phyloP scores from a whole-genome alignment of 495 filamentous ascomycete genomes.

The Xylaria palmicola region DNA sequence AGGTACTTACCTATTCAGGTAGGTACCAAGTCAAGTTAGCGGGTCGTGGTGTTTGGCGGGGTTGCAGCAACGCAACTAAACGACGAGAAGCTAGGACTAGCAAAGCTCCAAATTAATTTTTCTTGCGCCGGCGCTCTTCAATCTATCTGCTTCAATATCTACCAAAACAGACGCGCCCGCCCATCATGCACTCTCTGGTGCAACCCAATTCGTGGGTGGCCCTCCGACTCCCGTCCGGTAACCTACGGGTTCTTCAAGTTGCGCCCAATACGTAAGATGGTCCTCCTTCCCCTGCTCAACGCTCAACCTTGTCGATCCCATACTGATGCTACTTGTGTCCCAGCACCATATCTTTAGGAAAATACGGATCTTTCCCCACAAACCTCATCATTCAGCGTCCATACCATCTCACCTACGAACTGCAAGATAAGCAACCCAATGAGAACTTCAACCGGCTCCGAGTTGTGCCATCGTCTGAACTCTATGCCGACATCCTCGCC shows the following conservation, averaged over 20 bases:
- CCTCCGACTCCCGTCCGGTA: slow-evolving; percentile 66
- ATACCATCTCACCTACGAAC: slow-evolving; percentile 86
- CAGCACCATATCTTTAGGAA: slow-evolving; percentile 80
- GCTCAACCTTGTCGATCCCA: slow-evolving; percentile 18
- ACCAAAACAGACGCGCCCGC: not conserved
- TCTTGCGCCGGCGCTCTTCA: not conserved
- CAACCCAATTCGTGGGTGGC: slow-evolving; percentile 62
- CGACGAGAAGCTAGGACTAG: too few species aligned
- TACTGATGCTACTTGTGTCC: not conserved
- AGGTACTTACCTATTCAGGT: too few species aligned
- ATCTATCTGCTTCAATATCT: not conserved
- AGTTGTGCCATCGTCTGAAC: slow-evolving; percentile 75
- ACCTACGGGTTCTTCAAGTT: slow-evolving; percentile 62
- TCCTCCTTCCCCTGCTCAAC: slow-evolving; percentile 18
- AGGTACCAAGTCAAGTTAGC: too few species aligned
- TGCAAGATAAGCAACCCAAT: slow-evolving; percentile 65
- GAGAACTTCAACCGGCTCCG: slow-evolving; percentile 62
- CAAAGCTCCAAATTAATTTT: slow-evolving; percentile 6
- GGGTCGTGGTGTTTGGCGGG: slow-evolving; percentile 7
- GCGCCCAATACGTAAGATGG: slow-evolving; percentile 71
- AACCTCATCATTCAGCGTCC: slow-evolving; percentile 86
- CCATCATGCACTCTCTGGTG: slow-evolving; percentile 45
- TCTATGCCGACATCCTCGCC: slow-evolving; percentile 76
- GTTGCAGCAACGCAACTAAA: not conserved
- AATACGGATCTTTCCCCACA: slow-evolving; percentile 83